Conservation (phyloP, 2,329 filamentous ascomycete species). For the Clarireedia homoeocarpa region DNA sequence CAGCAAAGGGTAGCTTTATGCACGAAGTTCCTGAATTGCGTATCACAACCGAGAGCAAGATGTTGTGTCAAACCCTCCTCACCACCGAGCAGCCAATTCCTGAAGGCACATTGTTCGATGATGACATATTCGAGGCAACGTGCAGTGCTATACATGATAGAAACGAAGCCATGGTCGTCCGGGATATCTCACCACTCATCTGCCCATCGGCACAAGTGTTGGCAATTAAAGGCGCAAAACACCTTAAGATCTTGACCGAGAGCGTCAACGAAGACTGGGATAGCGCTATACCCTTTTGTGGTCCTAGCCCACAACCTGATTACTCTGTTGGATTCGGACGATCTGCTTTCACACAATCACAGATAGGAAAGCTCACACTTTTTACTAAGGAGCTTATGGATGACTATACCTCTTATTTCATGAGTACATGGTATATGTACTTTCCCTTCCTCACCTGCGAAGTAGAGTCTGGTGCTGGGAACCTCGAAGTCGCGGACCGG, state of each 20-base stretch:
- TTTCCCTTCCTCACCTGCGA: conserved; percentile 44
- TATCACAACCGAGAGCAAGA: conserved; percentile 29
- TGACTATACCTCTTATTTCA: conserved; percentile 29
- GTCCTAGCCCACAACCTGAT: conserved; percentile 13
- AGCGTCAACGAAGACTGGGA: conserved; percentile 37
- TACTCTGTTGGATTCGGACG: conserved; percentile 33
- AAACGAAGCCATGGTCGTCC: not conserved
- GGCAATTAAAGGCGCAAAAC: not conserved
- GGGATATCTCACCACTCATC: not conserved
- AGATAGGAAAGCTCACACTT: conserved; percentile 34
- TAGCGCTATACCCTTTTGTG: conserved; percentile 32
- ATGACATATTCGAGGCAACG: not conserved
- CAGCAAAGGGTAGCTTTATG: conserved; percentile 35
- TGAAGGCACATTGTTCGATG: not conserved
- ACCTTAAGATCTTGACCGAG: conserved; percentile 31
- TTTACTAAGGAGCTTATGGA: conserved; percentile 20
- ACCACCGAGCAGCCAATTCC: not conserved
- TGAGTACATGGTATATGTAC: conserved; percentile 39
- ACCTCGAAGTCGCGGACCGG: conserved; percentile 32
- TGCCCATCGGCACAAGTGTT: not conserved
- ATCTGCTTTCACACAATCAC: conserved; percentile 33
- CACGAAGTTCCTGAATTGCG: conserved; percentile 23
- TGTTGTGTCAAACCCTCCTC: conserved; percentile 13
- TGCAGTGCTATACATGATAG: not conserved
- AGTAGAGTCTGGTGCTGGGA: conserved; percentile 36